These are phyloP conservation scores for Pythium scleroteichum DNA, from an alignment of 352 stramenopile genomes.

Conservation along the genomic window DNA sequence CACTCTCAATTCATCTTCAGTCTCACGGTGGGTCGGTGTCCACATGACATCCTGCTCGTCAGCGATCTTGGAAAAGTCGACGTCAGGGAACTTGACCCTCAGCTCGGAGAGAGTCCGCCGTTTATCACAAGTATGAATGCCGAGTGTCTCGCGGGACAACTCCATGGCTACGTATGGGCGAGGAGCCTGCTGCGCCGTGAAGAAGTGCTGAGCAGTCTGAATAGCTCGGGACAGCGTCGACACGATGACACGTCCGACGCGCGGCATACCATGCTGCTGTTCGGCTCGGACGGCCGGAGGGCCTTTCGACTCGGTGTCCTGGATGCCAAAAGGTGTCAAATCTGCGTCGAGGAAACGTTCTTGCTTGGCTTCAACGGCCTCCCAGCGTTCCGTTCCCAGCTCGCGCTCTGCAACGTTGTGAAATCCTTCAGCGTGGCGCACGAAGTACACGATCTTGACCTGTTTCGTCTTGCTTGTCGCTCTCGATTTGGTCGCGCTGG, in stretches of 20 bases:
- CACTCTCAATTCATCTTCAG: slow-evolving; percentile 50
- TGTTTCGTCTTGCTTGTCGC: slow-evolving; percentile 17
- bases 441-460: slow-evolving; percentile 78
- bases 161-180: slow-evolving; percentile 63
- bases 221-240: slow-evolving; percentile 71
- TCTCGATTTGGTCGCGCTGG: not conserved
- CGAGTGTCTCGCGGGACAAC: slow-evolving; percentile 60
- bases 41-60: slow-evolving; percentile 62
- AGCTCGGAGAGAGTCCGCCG: slow-evolving; percentile 45
- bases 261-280: slow-evolving; percentile 54
- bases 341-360: slow-evolving; percentile 65
- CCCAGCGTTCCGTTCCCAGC: slow-evolving; percentile 54
- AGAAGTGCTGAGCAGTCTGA: slow-evolving; percentile 70
- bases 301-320: slow-evolving; percentile 49
- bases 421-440: slow-evolving; percentile 71
- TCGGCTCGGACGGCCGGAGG: slow-evolving; percentile 35
- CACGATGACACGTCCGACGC: slow-evolving; percentile 62
- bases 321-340: slow-evolving; percentile 57
- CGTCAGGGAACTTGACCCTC: slow-evolving; percentile 48
- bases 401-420: slow-evolving; percentile 68
- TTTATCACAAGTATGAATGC: slow-evolving; percentile 73
- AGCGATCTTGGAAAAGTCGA: slow-evolving; percentile 60
- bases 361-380: slow-evolving; percentile 56
- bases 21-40: slow-evolving; percentile 61
- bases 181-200: slow-evolving; percentile 34